phyloP scores from a whole-genome alignment of 108 stramenopile genomes.

The Chaetoceros tenuissimus region DNA sequence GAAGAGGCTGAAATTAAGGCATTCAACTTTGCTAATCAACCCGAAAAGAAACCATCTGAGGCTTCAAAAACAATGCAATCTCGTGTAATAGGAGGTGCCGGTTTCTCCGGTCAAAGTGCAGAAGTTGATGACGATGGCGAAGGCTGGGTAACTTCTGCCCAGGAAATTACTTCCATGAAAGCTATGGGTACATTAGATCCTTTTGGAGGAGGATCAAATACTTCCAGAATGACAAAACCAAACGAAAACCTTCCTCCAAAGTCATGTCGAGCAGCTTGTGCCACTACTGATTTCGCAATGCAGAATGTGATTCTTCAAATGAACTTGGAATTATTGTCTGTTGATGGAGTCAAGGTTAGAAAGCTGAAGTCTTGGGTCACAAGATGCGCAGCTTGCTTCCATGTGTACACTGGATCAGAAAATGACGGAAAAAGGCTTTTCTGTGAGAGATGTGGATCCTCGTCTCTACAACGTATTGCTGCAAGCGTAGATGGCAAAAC shows the following conservation, averaged over 20 bases:
- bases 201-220: slow-evolving; percentile 3
- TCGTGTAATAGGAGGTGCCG: slow-evolving; percentile 42
- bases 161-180: slow-evolving; percentile 56
- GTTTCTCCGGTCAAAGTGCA: slow-evolving; percentile 27
- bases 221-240: not conserved
- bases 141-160: slow-evolving; percentile 77
- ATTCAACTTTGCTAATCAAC: not conserved
- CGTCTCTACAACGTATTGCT: slow-evolving; percentile 77
- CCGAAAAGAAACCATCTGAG: not conserved
- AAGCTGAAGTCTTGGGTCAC: slow-evolving; percentile 89
- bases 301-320: slow-evolving; percentile 98
- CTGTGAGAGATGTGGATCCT: slow-evolving; percentile 90
- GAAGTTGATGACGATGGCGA: slow-evolving; percentile 83
- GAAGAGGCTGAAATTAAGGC: not conserved
- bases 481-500: slow-evolving; percentile 84
- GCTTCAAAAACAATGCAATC: slow-evolving; percentile 27
- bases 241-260: slow-evolving; percentile 34
- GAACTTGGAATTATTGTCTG: slow-evolving; percentile 81
- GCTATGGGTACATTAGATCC: slow-evolving; percentile 35
- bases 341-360: slow-evolving; percentile 82
- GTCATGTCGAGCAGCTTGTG: slow-evolving; percentile 75
- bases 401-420: slow-evolving; percentile 53
- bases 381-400: slow-evolving; percentile 92
- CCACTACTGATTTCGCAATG: slow-evolving; percentile 98
- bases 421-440: slow-evolving; percentile 64